Base-by-base conservation (phyloP, 2,329 filamentous ascomycete species). In the Phyllosticta citribraziliensis region DNA sequence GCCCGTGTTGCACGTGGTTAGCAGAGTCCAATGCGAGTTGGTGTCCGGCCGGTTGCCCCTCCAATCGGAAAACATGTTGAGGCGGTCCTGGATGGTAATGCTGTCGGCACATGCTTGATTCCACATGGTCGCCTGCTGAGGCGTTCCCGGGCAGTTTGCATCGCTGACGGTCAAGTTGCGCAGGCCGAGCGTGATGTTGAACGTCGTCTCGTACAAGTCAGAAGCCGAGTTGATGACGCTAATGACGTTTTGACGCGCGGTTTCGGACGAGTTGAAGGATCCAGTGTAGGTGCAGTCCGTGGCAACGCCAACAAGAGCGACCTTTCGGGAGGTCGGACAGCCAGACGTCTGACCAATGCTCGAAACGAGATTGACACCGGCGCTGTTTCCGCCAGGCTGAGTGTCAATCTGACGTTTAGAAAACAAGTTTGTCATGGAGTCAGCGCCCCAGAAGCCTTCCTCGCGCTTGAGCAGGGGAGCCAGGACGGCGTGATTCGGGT, bases 141-240 rank as follows among this genome's bases (percentile, higher is more conserved):
- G 77, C 0, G 84, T 82, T 3, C 84, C 83, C 0, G 93, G 90
- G 69, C 94, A 99, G n/a, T 79, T 78, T 3, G 81, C 74, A 53
- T 89, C 84, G 61, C 84, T 89, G 64, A 97, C 84, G 30, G 91
- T 88, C 58, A 99, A 75, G 70, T 96, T 96, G 66, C 87, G 85
- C 63, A 99, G 84, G 52, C 91, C 94, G 40, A 99, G 84, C 0
- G 92, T 93, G 68, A 99, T 93, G 74, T 97, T 97, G 78, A 99
- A 97, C 8, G 89, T 89, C 67, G 81, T 84, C 73, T 99, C 94
- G 70, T 94, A 99, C 10, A 97, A 77, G 64, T 86, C 84, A 1
- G 93, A 97, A 0, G 94, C 94, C 53, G 85, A 80, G 75, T 96
- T 97, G 72, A 99, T 88, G 70, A 90, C 81, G 58, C 79, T 80